Conservation (phyloP, 2,329 filamentous ascomycete genomes). For the Hypocreales sp. region DNA sequence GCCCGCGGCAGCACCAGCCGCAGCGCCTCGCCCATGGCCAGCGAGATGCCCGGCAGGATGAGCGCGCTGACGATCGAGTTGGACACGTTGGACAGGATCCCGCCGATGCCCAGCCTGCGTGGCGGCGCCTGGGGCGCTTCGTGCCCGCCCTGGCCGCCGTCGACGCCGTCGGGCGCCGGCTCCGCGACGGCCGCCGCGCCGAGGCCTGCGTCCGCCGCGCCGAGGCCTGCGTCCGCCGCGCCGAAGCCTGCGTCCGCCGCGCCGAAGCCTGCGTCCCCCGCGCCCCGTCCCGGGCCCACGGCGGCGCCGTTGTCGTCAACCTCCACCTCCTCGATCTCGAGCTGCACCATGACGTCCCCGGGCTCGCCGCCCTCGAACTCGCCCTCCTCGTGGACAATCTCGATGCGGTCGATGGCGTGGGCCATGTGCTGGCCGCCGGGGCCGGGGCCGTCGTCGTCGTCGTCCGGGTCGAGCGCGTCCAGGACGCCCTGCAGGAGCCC, state of each 20-base stretch:
- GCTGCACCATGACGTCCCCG: conserved; percentile 15
- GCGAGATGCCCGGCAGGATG: conserved; percentile 69
- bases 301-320: conserved; percentile 22
- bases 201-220: too few relatives aligned
- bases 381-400: not conserved
- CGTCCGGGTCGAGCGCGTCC: conserved; percentile 16
- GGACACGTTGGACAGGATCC: conserved; percentile 25
- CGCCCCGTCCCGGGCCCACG: conserved; percentile 6
- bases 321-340: conserved; percentile 16
- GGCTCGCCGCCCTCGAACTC: not conserved
- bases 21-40: conserved; percentile 61
- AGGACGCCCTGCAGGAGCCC: conserved; percentile 20
- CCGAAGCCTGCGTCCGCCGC: conserved; percentile 5
- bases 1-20: conserved; percentile 49
- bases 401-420: not conserved
- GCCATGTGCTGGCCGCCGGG: too few relatives aligned
- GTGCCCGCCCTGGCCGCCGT: conserved; percentile 11
- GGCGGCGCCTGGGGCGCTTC: conserved; percentile 20
- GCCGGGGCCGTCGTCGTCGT: conserved; percentile 10
- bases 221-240: not conserved
- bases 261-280: not conserved
- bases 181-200: not conserved
- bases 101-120: conserved; percentile 16
- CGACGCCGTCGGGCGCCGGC: conserved; percentile 2
- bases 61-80: conserved; percentile 41